These are phyloP conservation scores for Ganoderma sp. DNA, from an alignment of 1,284 basidiomycete species.

Conservation along the genomic window DNA sequence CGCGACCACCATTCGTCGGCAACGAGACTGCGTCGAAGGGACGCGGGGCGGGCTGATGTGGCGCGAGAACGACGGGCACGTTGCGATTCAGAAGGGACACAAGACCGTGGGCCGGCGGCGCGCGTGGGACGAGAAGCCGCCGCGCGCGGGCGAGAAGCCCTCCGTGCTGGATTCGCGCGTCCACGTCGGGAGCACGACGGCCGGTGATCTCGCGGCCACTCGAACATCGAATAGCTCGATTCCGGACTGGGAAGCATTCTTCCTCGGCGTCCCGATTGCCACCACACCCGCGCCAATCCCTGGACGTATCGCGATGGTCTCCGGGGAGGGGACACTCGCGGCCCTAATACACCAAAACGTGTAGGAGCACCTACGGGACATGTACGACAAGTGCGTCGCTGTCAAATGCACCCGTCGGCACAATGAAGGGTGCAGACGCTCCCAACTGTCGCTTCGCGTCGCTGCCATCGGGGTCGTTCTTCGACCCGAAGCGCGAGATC, in stretches of 20 bases:
- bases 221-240: neutral
- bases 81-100: conserved; percentile 7
- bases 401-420: neutral
- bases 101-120: neutral
- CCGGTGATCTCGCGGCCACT: conserved; percentile 13
- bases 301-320: neutral
- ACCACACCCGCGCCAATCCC: neutral
- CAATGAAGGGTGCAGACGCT: too few relatives aligned
- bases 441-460: neutral
- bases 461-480: neutral
- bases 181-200: conserved; percentile 3
- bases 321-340: neutral
- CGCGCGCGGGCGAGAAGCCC: conserved; percentile 5
- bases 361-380: neutral
- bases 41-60: neutral
- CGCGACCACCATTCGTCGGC: neutral
- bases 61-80: conserved; percentile 10
- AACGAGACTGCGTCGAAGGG: neutral
- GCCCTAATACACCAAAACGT: neutral
- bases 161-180: conserved; percentile 3
- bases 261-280: neutral
- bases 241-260: neutral
- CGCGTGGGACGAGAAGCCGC: conserved; percentile 11
- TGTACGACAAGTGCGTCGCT: neutral
- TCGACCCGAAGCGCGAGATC: neutral